Base-by-base conservation (phyloP, 2,329 filamentous ascomycete genomes). In the Botrytis galanthina region DNA sequence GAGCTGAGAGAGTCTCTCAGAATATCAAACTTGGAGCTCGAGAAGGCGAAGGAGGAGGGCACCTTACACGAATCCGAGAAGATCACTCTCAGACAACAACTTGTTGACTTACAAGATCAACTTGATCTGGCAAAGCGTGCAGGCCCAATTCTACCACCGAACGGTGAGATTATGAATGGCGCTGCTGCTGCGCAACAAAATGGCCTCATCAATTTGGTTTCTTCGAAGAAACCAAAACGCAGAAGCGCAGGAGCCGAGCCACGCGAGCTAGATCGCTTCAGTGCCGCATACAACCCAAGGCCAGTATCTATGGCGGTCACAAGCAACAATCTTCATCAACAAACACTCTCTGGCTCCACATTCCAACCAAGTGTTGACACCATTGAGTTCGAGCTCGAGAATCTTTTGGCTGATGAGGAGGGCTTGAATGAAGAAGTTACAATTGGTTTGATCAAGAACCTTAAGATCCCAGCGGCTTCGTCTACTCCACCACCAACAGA, bases 401-500 rank as follows among this genome's bases (percentile, higher is more conserved):
- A 92, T 77, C 89, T 99, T 72, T 90, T 99, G 76, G 94, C 95
- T 62, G 95, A 98, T 80, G 96, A 99, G 83, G 95, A 98, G 79
- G 93, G 93, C 75, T 87, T 99, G 77, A 98, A 99, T 79, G 95
- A 98, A 79, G 96, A 99, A 84, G 94, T 99, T 69, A 96, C 95
- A 0, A 92, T 98, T 88, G 96, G 96, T 75, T 87, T 99, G 75
- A 98, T 99, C 82, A 91, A 92, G 81, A 98, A 98, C 82, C 89
- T 99, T 78, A 98, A 97, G 88, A 98, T 99, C 76, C 96, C 96
- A 32, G 91, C 92, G 18, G 95, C 96, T 63, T 93, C 91, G 81
- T 91, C 93, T 48, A 95, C 90, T 71, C 95, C 95, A 32, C 92
- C 95, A 71, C 95, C 96, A 18, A 97, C 94, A 29, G 96, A 99